Percentiles rank a stretch among this genome's conserved stretches.
Conservation (phyloP, 257 asterid genomes). For the Ocimum tenuiflorum region DNA sequence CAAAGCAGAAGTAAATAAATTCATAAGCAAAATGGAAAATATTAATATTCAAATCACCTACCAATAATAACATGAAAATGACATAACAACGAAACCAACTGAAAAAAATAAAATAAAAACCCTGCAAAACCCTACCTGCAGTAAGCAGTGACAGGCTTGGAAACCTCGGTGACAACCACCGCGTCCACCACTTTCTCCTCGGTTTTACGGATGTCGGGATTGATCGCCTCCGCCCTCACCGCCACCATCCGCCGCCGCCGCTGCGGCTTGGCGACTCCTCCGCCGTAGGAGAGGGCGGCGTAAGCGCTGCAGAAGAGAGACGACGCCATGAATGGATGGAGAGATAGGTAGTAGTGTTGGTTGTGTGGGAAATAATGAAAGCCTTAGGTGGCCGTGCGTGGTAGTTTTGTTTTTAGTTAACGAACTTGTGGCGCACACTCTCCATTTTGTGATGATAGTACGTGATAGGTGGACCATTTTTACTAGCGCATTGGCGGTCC, state of each 20-base stretch:
- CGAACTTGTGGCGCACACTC: conserved; percentile 58
- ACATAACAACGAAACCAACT: too few relatives aligned
- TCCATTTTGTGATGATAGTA: too few relatives aligned
- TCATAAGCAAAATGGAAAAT: too few relatives aligned
- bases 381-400: not conserved
- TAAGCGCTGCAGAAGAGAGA: conserved; percentile 36
- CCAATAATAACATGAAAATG: not conserved
- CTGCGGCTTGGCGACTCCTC: conserved; percentile 33
- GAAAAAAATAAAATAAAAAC: not conserved
- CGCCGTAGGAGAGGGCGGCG: conserved; percentile 19
- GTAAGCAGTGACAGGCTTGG: conserved; percentile 79
- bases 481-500: too few relatives aligned
- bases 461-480: too few relatives aligned
- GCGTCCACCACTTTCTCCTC: conserved; percentile 90
- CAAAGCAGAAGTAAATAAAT: too few relatives aligned
- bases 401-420: too few relatives aligned
- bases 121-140: too few relatives aligned
- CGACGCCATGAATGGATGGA: conserved; percentile 41
- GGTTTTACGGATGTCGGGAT: conserved; percentile 71
- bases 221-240: conserved; percentile 69
- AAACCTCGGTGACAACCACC: conserved; percentile 60
- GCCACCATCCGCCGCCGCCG: conserved; percentile 64
- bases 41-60: too few relatives aligned
- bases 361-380: not conserved
- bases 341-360: not conserved